These are phyloP conservation scores for Cyphellophora attinorum DNA, from an alignment of 2,329 filamentous ascomycete genomes.

Conservation along the genomic window DNA sequence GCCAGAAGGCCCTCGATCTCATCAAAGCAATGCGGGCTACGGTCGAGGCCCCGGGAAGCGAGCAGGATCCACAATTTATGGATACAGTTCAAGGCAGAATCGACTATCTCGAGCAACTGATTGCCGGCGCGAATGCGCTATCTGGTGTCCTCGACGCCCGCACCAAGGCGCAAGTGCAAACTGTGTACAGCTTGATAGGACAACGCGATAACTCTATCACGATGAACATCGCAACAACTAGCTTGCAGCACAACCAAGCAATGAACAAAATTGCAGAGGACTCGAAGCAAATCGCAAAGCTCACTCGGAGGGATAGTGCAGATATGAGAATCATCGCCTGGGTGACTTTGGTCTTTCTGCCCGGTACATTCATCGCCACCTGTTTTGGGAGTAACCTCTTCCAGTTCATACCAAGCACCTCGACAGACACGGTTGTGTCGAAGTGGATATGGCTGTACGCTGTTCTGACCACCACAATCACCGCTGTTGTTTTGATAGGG, in stretches of 20 bases:
- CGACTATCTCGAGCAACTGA: constrained; percentile 7
- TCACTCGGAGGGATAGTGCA: constrained; percentile 22
- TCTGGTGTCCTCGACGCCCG: constrained; percentile 4
- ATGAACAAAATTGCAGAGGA: constrained; percentile 10
- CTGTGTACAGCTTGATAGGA: constrained; percentile 11
- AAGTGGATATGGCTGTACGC: constrained; percentile 11
- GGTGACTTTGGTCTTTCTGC: constrained; percentile 32
- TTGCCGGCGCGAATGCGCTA: constrained; percentile 6
- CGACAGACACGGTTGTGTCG: constrained; percentile 7
- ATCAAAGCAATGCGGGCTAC: constrained; percentile 1
- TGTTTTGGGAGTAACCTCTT: constrained; percentile 8
- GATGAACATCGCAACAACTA: constrained; percentile 10
- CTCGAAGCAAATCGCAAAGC: constrained; percentile 6
- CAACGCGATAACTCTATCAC: constrained; percentile 10
- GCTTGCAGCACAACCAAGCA: constrained; percentile 6
- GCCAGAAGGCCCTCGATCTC: constrained; percentile 6
- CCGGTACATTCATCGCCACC: constrained; percentile 30
- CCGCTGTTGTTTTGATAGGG: background rate
- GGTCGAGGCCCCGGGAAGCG: background rate
- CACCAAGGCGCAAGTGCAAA: constrained; percentile 11
- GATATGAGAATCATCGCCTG: constrained; percentile 31
- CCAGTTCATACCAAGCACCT: constrained; percentile 6
- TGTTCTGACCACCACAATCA: constrained; percentile 3
- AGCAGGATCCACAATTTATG: background rate
- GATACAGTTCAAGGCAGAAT: constrained; percentile 2